Conservation (phyloP, 176 grass and related monocot genomes). For the Juncus effusus region DNA sequence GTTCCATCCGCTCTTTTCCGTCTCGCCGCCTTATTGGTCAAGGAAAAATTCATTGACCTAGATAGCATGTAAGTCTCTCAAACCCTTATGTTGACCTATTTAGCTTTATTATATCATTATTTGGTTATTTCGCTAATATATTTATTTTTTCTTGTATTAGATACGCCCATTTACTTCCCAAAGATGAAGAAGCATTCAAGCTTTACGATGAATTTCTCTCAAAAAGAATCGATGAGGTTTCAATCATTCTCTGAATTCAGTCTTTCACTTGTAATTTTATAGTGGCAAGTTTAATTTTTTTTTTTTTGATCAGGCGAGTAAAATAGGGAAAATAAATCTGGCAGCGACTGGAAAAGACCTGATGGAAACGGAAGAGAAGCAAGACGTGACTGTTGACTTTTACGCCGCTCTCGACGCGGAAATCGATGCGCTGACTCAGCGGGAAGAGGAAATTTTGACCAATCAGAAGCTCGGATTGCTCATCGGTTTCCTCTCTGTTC, state of each 20-base stretch:
- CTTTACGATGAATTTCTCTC: constrained; percentile 77
- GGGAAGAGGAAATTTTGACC: constrained; percentile 70
- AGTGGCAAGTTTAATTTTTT: constrained; percentile 1
- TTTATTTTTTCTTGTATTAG: constrained; percentile 41
- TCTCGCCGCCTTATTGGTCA: constrained; percentile 75
- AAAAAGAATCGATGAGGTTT: constrained; percentile 86
- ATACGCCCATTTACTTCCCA: constrained; percentile 86
- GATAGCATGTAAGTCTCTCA: constrained; percentile 74
- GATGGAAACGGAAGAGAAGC: constrained; percentile 93
- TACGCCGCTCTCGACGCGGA: constrained; percentile 89
- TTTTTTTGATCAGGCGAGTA: constrained; percentile 59
- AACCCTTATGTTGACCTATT: not conserved
- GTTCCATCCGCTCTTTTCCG: constrained; percentile 75
- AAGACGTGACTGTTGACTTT: constrained; percentile 88
- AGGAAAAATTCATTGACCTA: constrained; percentile 86
- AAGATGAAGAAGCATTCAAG: constrained; percentile 91
- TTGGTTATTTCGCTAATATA: constrained; percentile 4
- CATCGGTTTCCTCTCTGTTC: constrained; percentile 86
- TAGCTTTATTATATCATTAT: not conserved
- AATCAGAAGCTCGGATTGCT: constrained; percentile 99
- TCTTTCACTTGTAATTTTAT: constrained; percentile 16
- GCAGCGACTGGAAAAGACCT: constrained; percentile 97
- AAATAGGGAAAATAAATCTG: constrained; percentile 99
- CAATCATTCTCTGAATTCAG: constrained; percentile 15
- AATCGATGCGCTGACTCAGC: constrained; percentile 67